These are phyloP conservation scores for Caryopteris hybrid DNA, from an alignment of 305 asterid genomes.

Conservation along the genomic window DNA sequence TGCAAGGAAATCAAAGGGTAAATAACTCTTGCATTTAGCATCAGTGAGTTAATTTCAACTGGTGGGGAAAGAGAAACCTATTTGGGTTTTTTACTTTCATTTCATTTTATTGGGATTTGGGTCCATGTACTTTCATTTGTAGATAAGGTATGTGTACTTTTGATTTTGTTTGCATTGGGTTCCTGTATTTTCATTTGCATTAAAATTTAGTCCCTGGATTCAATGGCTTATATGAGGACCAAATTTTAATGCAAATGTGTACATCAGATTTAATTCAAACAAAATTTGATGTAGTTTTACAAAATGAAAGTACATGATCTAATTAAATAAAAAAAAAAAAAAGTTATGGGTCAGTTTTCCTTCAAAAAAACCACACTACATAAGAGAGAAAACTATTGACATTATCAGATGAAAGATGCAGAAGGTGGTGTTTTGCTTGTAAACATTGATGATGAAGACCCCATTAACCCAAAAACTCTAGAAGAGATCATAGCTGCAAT, in stretches of 20 bases:
- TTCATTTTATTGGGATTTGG: not conserved
- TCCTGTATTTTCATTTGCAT: no score
- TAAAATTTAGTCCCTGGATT: no score
- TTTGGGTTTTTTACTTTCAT: not conserved
- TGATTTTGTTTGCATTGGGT: not conserved
- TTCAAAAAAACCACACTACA: not conserved
- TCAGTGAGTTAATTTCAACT: not conserved
- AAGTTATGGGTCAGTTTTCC: not conserved
- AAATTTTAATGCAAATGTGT: no score
- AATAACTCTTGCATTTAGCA: not conserved
- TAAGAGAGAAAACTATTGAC: constrained; percentile 13
- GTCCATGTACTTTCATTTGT: not conserved
- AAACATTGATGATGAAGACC: constrained; percentile 40
- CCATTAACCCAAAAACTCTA: constrained; percentile 22
- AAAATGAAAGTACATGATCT: no score
- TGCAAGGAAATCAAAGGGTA: constrained; percentile 40
- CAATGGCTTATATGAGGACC: no score
- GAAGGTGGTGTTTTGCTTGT: constrained; percentile 42
- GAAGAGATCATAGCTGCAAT: constrained; percentile 28
- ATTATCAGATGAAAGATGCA: constrained; percentile 39
- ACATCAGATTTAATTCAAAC: no score
- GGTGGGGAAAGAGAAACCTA: not conserved
- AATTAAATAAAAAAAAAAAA: no score
- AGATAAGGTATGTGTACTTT: not conserved
- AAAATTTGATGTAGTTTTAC: no score